Evolutionary conservation across 805 yeast species (phyloP).

Genomic region (Pichia kluyveri): DNA sequence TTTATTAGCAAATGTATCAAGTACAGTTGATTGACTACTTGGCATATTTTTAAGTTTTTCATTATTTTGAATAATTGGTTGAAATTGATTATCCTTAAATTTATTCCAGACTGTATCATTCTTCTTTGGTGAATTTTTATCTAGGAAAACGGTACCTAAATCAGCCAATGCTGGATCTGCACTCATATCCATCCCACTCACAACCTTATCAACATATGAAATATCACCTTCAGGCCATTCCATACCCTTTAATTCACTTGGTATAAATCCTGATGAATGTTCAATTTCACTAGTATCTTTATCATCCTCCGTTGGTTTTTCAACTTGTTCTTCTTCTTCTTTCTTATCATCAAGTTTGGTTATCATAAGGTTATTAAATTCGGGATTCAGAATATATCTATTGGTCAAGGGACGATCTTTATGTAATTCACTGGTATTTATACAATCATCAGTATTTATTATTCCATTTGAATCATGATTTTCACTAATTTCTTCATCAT

Average conservation of each 20-base stretch:
- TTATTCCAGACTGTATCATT: conserved; percentile 25
- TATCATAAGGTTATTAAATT: background rate
- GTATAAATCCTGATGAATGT: conserved; percentile 2
- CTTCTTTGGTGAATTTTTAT: conserved; percentile 10
- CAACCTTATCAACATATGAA: background rate
- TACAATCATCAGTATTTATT: background rate
- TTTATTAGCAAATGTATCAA: conserved; percentile 25
- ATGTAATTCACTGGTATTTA: background rate
- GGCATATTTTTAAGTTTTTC: conserved; percentile 15
- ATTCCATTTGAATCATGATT: background rate
- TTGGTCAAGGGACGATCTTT: background rate
- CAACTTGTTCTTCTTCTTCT: no score
- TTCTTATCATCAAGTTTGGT: background rate
- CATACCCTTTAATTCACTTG: conserved; percentile 18
- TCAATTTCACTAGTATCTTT: background rate
- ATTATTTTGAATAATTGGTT: conserved; percentile 12
- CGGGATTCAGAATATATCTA: background rate
- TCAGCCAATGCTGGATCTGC: conserved; percentile 10
- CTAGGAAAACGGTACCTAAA: conserved; percentile 19
- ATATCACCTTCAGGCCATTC: conserved; percentile 16
- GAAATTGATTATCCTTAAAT: conserved; percentile 16
- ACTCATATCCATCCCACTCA: background rate
- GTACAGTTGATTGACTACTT: conserved; percentile 10
- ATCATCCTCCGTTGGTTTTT: no score
- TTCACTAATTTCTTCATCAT: no score